Base-by-base conservation (phyloP, 2,329 filamentous ascomycete genomes). In the Tolypocladium cylindrosporum region DNA sequence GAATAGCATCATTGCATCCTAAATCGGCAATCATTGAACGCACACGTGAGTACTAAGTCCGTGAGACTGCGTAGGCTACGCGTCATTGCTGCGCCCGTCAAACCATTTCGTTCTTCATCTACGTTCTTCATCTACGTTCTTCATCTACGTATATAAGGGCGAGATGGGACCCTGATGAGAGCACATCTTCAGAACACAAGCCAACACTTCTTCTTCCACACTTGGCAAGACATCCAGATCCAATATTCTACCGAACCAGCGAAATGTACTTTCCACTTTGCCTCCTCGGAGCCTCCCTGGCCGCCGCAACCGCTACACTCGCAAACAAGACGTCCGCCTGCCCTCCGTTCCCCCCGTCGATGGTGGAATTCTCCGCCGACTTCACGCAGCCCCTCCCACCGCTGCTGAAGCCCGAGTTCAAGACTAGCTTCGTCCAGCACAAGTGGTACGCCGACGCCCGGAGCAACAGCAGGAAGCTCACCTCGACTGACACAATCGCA, bases 341-440 rank as follows among this genome's bases (percentile, higher is more conserved):
- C 13, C 31, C 59, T 19, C 53, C 65, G 1, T 72, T 72, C 14
- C 62, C 67, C 0, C 19, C 65, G 1, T 67, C 69, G 0, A 59
- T 68, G 61, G 41, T 60, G 1, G 59, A 65, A 7, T 74, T 71
- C 59, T 70, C 71, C 11, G 62, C 64, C 13, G 56, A 54, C 0
- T 74, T 74, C 37, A 41, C 67, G 54, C 66, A 74, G 37, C 71
- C 71, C 0, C 42, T 62, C 10, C 70, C 71, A 0, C 72, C 72
- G 0, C 7, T 64, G 0, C 58, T 74, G 4, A 64, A 70, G 31
- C 45, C 70, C 0, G 69, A 69, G 14, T 74, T 69, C 51, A 58
- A 65, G 1, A 64, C 71, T 24, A 68, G 62, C 27, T 74, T 74
- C 51, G 59, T 74, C 11, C 72, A 75, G 54, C 72, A 74, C 54